Evolutionary conservation across 2,329 filamentous ascomycete genomes (phyloP).

Genomic region (Phaeosphaeriaceae sp.): DNA sequence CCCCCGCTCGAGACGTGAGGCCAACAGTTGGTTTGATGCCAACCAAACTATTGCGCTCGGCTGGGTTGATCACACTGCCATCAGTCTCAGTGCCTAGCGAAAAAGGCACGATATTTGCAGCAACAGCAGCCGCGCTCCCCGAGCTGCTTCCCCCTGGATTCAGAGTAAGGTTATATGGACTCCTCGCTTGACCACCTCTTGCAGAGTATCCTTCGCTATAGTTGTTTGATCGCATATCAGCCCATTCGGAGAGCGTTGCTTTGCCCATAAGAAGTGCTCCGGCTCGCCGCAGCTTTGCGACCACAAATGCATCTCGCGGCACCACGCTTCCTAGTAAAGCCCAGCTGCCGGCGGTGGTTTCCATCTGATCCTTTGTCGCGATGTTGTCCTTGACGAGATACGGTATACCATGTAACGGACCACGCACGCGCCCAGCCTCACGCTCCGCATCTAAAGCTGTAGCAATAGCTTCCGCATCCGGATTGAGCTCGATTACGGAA

Average conservation of each 20-base stretch:
- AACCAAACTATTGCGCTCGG: conserved; percentile 72
- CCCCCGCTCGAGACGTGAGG: conserved; percentile 67
- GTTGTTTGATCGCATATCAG: conserved; percentile 51
- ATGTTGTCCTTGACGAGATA: conserved; percentile 74
- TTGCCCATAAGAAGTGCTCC: conserved; percentile 75
- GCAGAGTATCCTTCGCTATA: conserved; percentile 45
- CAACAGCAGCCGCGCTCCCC: conserved; percentile 71
- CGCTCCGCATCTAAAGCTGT: conserved; percentile 68
- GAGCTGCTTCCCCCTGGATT: conserved; percentile 74
- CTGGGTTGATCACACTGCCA: conserved; percentile 72
- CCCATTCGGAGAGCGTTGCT: conserved; percentile 76
- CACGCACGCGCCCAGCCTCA: conserved; percentile 62
- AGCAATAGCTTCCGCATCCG: conserved; percentile 71
- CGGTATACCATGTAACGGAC: conserved; percentile 77
- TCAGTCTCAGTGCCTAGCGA: conserved; percentile 79
- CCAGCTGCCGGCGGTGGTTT: conserved; percentile 77
- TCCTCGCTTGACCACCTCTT: conserved; percentile 40
- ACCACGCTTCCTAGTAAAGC: conserved; percentile 71
- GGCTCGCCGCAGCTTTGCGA: conserved; percentile 67
- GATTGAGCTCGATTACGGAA: conserved; percentile 71
- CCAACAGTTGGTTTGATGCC: conserved; percentile 81
- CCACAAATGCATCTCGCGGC: conserved; percentile 72
- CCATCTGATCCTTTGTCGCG: conserved; percentile 70
- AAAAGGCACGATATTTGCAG: conserved; percentile 69
- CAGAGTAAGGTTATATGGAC: conserved; percentile 72